Percentiles rank a stretch among this genome's conserved stretches.
Evolutionary conservation across 1,139 yeast genomes (phyloP).

Genomic region (Suhomyces ambrosiae): DNA sequence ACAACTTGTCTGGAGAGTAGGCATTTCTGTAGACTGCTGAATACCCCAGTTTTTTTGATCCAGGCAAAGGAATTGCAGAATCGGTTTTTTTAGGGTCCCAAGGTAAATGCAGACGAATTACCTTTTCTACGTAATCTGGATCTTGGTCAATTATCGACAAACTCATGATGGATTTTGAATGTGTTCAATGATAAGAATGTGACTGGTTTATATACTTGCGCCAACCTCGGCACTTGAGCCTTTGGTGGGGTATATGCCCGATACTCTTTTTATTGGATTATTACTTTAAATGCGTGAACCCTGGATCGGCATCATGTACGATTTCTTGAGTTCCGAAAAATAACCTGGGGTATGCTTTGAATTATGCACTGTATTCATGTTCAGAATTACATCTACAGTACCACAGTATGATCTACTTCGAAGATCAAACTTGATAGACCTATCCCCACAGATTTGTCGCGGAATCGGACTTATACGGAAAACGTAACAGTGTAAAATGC

Average conservation of each 20-base stretch:
- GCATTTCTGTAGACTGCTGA: constrained; percentile 58
- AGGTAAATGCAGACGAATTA: constrained; percentile 17
- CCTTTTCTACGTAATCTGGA: constrained; percentile 10
- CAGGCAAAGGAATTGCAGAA: constrained; percentile 44
- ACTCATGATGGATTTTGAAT: constrained; percentile 1
- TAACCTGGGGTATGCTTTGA: too few species aligned
- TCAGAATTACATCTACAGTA: too few species aligned
- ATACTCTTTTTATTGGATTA: background rate
- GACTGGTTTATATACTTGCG: background rate
- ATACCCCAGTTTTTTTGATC: constrained; percentile 48
- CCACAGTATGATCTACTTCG: too few species aligned
- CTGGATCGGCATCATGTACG: background rate
- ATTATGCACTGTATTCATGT: too few species aligned
- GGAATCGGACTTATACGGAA: too few species aligned
- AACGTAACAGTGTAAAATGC: too few species aligned
- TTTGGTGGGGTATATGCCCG: constrained; percentile 2
- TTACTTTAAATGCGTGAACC: background rate
- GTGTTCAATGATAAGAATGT: background rate
- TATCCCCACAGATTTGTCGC: too few species aligned
- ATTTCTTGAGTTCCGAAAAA: background rate
- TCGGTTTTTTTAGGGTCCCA: constrained; percentile 14
- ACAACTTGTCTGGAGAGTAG: constrained; percentile 37
- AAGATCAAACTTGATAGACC: too few species aligned
- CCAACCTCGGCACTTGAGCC: constrained; percentile 4
- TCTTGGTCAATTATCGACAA: constrained; percentile 10